Evolutionary conservation across 179 eudicot genomes (phyloP).

Genomic region (Beta macrorhiza): DNA sequence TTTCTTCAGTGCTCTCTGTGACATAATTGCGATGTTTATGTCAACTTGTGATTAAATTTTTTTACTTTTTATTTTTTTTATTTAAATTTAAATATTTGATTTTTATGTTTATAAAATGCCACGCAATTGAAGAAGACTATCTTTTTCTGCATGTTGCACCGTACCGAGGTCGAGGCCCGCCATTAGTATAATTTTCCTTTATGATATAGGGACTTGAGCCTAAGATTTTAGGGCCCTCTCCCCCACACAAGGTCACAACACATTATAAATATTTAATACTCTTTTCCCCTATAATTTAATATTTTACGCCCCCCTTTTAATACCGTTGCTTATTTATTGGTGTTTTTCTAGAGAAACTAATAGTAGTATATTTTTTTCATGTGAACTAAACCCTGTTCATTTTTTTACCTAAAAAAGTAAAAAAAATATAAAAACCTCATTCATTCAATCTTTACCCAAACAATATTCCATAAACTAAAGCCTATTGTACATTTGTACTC

Average conservation of each 20-base stretch:
- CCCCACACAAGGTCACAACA: background rate
- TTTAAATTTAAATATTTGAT: no score
- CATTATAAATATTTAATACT: background rate
- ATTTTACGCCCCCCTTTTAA: background rate
- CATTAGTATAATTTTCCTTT: background rate
- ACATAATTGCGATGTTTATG: slow-evolving; percentile 30
- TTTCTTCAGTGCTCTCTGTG: background rate
- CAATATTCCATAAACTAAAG: no score
- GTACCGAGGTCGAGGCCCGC: slow-evolving; percentile 37
- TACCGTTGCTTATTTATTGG: slow-evolving; percentile 9
- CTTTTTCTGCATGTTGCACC: slow-evolving; percentile 35
- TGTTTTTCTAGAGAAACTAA: background rate
- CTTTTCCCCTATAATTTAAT: background rate
- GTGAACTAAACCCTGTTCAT: no score
- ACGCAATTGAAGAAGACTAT: slow-evolving; percentile 26
- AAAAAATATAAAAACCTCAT: no score
- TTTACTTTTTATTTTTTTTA: background rate
- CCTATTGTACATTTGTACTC: no score
- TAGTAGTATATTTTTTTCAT: no score
- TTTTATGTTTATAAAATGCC: background rate
- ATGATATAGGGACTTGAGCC: slow-evolving; percentile 35
- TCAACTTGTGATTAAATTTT: background rate
- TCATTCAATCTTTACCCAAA: no score
- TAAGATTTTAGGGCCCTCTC: slow-evolving; percentile 8
- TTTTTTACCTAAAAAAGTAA: no score